Conservation (phyloP, 352 stramenopile genomes). For the Globisporangium splendens region DNA sequence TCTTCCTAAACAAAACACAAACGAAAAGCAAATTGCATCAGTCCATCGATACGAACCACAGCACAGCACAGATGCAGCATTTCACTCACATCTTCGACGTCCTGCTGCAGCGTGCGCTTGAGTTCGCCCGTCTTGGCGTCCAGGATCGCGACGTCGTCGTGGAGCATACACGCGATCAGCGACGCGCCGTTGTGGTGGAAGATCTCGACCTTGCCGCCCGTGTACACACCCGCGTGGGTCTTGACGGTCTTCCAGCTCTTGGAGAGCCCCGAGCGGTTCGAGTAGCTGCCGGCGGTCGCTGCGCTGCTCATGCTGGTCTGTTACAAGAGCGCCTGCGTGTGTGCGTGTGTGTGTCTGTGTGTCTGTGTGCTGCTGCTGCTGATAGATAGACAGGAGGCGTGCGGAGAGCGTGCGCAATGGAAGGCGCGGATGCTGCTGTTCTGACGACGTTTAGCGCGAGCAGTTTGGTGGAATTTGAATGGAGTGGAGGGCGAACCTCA, state of each 20-base stretch:
- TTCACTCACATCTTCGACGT: constrained; percentile 46
- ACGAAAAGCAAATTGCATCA: neutral
- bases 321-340: neutral
- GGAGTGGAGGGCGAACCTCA: neutral
- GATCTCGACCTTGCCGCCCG: constrained; percentile 75
- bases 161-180: constrained; percentile 73
- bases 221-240: constrained; percentile 77
- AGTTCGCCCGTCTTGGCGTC: constrained; percentile 68
- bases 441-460: neutral
- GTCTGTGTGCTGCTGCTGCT: too few species aligned
- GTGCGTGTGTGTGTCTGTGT: neutral
- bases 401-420: too few species aligned
- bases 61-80: neutral
- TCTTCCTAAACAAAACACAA: constrained; percentile 34
- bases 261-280: constrained; percentile 56
- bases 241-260: constrained; percentile 82
- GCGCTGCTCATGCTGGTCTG: constrained; percentile 12
- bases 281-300: constrained; percentile 41
- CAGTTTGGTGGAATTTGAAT: constrained; percentile 2
- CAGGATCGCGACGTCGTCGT: constrained; percentile 80
- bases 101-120: constrained; percentile 69
- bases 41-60: neutral
- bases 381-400: too few species aligned
- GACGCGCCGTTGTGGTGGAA: constrained; percentile 29
- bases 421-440: neutral